Evolutionary conservation across 306 rosid species (phyloP), one percentile per base, ranked within the genome.

Genomic region (Cajanus cajan): DNA sequence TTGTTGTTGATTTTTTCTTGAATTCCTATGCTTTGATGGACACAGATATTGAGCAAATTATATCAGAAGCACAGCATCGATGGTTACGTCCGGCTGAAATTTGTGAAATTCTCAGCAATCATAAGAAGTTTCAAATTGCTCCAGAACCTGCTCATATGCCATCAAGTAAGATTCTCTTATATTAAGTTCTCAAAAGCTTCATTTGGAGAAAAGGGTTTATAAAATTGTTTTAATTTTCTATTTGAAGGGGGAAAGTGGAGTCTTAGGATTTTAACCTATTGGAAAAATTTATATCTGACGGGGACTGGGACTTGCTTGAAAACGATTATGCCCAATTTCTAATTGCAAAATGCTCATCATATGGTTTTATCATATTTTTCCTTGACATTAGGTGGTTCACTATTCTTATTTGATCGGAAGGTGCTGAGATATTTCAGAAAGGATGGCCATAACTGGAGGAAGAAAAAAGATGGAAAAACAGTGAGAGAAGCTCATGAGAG

Each of bases 401-500:
- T 94, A 69, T 89, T 90, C 87, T 87, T 94, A 43, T 94, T 89
- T 80, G 96, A 94, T 88, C 96, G 97, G 75, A 94, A 92, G 84
- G 94, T 89, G 75, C 89, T 88, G 75, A 87, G 98, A 84, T 88
- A 92, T 90, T 94, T 94, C 70, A 88, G 98, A 82, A 94, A 92
- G 47, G 97, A 94, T 85, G 97, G 97, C 19, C 97, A 94, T 85
- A 92, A 86, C 68, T 94, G 97, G 98, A 90, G 96, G 86, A 94
- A 92, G 96, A 94, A 94, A 85, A 94, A 90, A 78, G 96, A 91
- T 86, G 98, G 96, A 54, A 94, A 94, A 85, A 89, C 94, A 8
- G 88, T 94, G 43, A 90, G 88, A 89, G 98, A 94, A 86, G 98
- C 97, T 73, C 98, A 94, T 64, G 98, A 94, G 82, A 89, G 90